Evolutionary conservation across 75 land plant genomes (phyloP).

Genomic region (Chamaecyparis obtusa): DNA sequence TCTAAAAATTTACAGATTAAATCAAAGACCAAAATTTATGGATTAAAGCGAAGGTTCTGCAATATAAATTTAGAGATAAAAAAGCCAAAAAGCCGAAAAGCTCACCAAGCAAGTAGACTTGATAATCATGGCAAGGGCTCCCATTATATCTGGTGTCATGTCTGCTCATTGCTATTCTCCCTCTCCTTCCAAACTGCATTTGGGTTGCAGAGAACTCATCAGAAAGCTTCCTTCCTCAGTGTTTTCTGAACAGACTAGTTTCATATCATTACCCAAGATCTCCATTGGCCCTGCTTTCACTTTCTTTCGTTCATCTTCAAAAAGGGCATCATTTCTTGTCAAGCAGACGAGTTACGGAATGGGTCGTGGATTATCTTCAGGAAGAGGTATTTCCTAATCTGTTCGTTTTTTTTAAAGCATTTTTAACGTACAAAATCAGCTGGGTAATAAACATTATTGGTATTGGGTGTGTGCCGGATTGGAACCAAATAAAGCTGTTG

Average conservation of each 20-base stretch:
- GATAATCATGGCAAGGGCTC: constrained; percentile 5
- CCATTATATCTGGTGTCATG: not conserved
- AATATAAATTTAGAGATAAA: not conserved
- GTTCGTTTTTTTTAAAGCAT: not conserved
- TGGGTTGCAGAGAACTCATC: not conserved
- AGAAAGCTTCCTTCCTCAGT: not conserved
- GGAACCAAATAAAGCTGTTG: not conserved
- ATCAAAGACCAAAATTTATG: not conserved
- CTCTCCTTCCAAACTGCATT: not conserved
- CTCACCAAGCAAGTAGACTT: not conserved
- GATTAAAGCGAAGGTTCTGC: not conserved
- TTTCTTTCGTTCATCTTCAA: not conserved
- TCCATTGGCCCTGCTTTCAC: not conserved
- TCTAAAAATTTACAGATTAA: too few species aligned
- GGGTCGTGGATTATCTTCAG: not conserved
- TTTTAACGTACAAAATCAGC: not conserved
- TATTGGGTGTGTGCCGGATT: not conserved
- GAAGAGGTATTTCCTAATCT: not conserved
- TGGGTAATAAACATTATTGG: not conserved
- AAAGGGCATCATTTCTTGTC: not conserved
- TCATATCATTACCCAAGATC: not conserved
- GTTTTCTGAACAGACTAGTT: not conserved
- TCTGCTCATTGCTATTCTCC: not conserved
- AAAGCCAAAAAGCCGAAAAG: not conserved
- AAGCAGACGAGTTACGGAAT: not conserved